A percentile compares a stretch with the other conserved stretches of the same genome.
These are phyloP conservation scores for Groenewaldozyma tartarivorans DNA, from an alignment of 805 yeast genomes.

Conservation along the genomic window DNA sequence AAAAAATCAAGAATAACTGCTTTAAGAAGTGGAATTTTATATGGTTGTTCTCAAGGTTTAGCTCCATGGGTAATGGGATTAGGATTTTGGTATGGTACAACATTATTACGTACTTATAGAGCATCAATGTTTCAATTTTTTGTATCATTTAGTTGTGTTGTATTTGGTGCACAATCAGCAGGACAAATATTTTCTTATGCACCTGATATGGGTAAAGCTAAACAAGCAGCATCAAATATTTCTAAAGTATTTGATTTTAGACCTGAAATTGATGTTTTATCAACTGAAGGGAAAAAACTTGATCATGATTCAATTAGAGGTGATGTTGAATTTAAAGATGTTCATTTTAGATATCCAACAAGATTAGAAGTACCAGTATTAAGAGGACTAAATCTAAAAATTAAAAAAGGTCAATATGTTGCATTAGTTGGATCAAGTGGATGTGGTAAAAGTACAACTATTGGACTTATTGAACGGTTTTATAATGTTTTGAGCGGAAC, in stretches of 20 bases:
- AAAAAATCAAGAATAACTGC: constrained; percentile 20
- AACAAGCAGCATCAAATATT: constrained; percentile 28
- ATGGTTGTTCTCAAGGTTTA: constrained; percentile 31
- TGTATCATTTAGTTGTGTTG: constrained; percentile 30
- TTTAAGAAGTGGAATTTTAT: constrained; percentile 27
- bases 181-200: constrained; percentile 32
- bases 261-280: constrained; percentile 28
- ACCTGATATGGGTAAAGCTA: constrained; percentile 36
- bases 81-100: constrained; percentile 36
- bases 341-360: constrained; percentile 58
- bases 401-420: constrained; percentile 44
- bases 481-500: constrained; percentile 42
- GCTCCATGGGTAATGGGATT: constrained; percentile 33
- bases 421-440: constrained; percentile 65
- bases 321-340: constrained; percentile 42
- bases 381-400: constrained; percentile 37
- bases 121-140: constrained; percentile 28
- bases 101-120: constrained; percentile 24
- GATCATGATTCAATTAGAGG: constrained; percentile 34
- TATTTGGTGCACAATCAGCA: constrained; percentile 36
- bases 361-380: constrained; percentile 45
- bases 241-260: constrained; percentile 24
- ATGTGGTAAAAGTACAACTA: constrained; percentile 52
- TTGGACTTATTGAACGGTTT: constrained; percentile 40
- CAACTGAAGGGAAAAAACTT: constrained; percentile 22